These are phyloP conservation scores for Basipetospora chlamydospora DNA, from an alignment of 2,329 filamentous ascomycete genomes.

Conservation along the genomic window DNA sequence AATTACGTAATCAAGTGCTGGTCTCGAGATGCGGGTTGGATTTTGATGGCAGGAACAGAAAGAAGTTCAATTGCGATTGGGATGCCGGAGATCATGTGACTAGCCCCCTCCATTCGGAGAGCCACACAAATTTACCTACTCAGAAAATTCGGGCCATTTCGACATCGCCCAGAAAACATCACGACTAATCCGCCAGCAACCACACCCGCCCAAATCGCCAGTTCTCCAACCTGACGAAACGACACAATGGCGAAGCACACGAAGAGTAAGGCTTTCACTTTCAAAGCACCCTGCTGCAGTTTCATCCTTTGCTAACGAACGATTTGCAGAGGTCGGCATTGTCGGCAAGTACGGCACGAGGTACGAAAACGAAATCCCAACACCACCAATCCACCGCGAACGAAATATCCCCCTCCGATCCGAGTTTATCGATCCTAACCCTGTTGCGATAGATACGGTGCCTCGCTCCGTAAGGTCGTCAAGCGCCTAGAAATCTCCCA, in stretches of 20 bases:
- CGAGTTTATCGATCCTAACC: slow-evolving; percentile 14
- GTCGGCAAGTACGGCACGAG: slow-evolving; percentile 7
- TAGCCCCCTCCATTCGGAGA: slow-evolving; percentile 4
- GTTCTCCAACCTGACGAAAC: slow-evolving; percentile 3
- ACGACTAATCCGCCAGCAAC: slow-evolving; percentile 1
- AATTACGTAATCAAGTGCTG: not conserved
- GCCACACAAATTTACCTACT: slow-evolving; percentile 4
- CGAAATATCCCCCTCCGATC: not conserved
- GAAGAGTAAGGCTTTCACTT: slow-evolving; percentile 1
- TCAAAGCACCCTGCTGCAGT: not conserved
- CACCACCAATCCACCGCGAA: slow-evolving; percentile 9
- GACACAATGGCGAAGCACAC: slow-evolving; percentile 7
- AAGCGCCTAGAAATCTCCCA: slow-evolving; percentile 99
- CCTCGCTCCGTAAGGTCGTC: slow-evolving; percentile 85
- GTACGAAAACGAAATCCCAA: slow-evolving; percentile 3
- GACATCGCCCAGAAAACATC: slow-evolving; percentile 1
- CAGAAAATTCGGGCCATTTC: slow-evolving; percentile 3
- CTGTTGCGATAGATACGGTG: slow-evolving; percentile 62
- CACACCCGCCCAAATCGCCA: slow-evolving; percentile 3
- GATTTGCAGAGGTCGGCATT: slow-evolving; percentile 4
- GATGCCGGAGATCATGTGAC: slow-evolving; percentile 2
- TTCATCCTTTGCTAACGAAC: not conserved
- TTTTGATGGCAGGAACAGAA: no score
- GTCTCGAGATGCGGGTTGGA: no score
- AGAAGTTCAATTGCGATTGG: no score